Percentiles rank a stretch among this genome's conserved stretches.
Conservation (phyloP, 2,329 filamentous ascomycete genomes). For the Pseudogymnoascus destructans region DNA sequence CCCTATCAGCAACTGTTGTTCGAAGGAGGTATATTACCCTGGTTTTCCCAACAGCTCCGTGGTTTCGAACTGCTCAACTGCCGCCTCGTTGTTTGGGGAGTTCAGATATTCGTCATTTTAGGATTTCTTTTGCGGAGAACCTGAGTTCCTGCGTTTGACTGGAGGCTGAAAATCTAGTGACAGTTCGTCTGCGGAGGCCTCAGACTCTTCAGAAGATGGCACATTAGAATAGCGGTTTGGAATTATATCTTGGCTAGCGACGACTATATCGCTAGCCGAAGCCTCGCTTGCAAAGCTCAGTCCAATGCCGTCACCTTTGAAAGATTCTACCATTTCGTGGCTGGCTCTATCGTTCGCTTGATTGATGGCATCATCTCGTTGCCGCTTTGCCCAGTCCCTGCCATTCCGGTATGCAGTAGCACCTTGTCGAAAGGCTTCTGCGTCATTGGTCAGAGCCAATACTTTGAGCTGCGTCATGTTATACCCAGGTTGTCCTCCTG, state of each 20-base stretch:
- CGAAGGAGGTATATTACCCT: neutral
- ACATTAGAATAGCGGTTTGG: neutral
- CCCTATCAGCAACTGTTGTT: neutral
- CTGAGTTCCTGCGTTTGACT: neutral
- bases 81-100: neutral
- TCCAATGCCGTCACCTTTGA: neutral
- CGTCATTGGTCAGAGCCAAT: conserved; percentile 22
- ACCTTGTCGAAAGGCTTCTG: conserved; percentile 26
- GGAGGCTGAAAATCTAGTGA: neutral
- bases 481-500: conserved; percentile 28
- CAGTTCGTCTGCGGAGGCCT: neutral
- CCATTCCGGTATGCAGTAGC: conserved; percentile 30
- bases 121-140: neutral
- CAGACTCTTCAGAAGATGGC: neutral
- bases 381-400: conserved; percentile 27
- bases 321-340: conserved; percentile 21
- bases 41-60: neutral
- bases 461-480: conserved; percentile 29
- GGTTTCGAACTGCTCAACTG: neutral
- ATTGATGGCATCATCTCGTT: conserved; percentile 28
- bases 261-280: neutral
- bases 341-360: neutral
- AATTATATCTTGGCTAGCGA: neutral
- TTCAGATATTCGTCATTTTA: neutral
- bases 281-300: neutral